These are phyloP conservation scores for Termitomyces sp. DNA, from an alignment of 768 basidiomycete genomes.

Conservation along the genomic window DNA sequence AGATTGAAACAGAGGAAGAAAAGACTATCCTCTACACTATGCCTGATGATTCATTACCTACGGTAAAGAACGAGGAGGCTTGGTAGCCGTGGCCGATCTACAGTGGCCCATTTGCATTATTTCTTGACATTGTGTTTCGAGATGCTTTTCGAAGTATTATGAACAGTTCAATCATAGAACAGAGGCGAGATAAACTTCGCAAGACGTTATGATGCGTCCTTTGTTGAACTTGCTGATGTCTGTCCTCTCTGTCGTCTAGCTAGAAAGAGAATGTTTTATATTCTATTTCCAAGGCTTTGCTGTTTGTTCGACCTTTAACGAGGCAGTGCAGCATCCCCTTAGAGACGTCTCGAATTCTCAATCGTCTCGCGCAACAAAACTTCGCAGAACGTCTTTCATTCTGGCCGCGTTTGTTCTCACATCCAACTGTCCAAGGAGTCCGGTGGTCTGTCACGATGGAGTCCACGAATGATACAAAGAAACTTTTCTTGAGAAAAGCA, in stretches of 20 bases:
- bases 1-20: conserved; percentile 22
- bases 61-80: conserved; percentile 2
- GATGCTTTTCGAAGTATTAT: neutral
- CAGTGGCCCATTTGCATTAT: neutral
- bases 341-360: too few relatives aligned
- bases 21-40: conserved; percentile 7
- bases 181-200: neutral
- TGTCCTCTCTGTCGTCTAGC: neutral
- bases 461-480: neutral
- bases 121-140: neutral
- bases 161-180: neutral
- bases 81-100: conserved; percentile 7
- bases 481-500: too few relatives aligned
- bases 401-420: neutral
- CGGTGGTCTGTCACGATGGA: neutral
- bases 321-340: neutral
- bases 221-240: neutral
- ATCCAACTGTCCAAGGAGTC: neutral
- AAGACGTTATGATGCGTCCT: neutral
- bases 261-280: neutral
- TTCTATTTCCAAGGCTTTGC: neutral
- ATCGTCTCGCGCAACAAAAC: too few relatives aligned
- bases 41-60: neutral
- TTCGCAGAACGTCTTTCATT: neutral
- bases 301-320: neutral